A percentile compares a stretch with the other conserved stretches of the same genome.
phyloP scores from a whole-genome alignment of 2,329 filamentous ascomycete species.

The Phaeosphaeriaceae sp. region DNA sequence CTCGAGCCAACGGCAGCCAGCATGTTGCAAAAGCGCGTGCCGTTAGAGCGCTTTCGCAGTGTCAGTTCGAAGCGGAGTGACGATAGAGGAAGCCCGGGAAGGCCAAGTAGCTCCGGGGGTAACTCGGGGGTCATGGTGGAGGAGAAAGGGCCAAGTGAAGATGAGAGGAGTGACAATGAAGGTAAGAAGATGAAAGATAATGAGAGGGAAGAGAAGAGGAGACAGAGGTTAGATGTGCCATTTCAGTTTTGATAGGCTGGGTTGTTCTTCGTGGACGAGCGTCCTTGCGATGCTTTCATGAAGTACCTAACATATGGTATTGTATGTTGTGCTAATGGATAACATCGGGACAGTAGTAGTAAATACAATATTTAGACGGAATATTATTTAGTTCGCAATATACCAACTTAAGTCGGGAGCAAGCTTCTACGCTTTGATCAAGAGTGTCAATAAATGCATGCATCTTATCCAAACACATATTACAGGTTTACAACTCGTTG shows the following conservation, averaged over 20 bases:
- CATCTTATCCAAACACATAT: no score
- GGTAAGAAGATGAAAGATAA: slow-evolving; percentile 5
- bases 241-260: slow-evolving; percentile 8
- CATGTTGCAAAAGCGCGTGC: slow-evolving; percentile 25
- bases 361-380: no score
- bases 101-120: slow-evolving; percentile 26
- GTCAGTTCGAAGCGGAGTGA: slow-evolving; percentile 42
- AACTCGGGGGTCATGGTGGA: slow-evolving; percentile 49
- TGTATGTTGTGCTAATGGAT: no score
- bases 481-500: no score
- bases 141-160: slow-evolving; percentile 46
- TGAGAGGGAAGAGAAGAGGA: slow-evolving; percentile 9
- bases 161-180: slow-evolving; percentile 43
- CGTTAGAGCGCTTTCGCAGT: slow-evolving; percentile 34
- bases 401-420: no score
- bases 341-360: no score
- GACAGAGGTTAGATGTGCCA: slow-evolving; percentile 25
- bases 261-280: no score
- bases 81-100: slow-evolving; percentile 18
- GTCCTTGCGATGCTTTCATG: no score
- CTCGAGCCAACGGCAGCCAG: slow-evolving; percentile 45
- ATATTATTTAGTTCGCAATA: no score
- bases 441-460: no score
- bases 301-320: no score
- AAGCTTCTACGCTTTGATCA: no score